Evolutionary conservation across 768 basidiomycete genomes (phyloP), one percentile per base, ranked within the genome.

Genomic region (Kwoniella shandongensis): DNA sequence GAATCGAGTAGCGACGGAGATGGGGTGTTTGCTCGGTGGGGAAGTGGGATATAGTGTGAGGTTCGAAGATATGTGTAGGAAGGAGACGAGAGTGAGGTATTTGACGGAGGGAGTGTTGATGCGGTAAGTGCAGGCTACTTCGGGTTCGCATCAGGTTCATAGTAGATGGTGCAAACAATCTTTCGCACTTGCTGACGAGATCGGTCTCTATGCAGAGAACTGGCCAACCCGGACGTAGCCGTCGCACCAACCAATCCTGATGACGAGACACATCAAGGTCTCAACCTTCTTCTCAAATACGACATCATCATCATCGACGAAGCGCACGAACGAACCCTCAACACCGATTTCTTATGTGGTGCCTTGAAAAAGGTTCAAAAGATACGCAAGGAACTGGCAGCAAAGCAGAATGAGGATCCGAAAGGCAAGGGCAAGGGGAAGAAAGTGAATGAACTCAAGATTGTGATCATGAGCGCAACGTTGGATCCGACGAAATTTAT

Each of bases 381-480:
- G 38, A 76, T 79, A 49, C 80, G 94, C 63, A 91, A 90, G 65
- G 70, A 51, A 18, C 39, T 69, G 13, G 57, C 55, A 2, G 29
- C 23, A 74, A 78, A 55, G 13, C 49, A 12, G 17, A 35, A 52
- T 40, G 52, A 47, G 18, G 46, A 42, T 26, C 82, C 81, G 50
- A 78, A 42, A 23, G 56, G 41, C 10, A 51, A 51, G 30, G 56
- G 50, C 11, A 58, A 51, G 26, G 25, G 54, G 54, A 44, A 79
- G 13, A 70, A 72, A 39, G 68, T 80, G 2, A 85, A 84, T 58
- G 86, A 88, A 15, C 82, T 99, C 58, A 98, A 93, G 75, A 82
- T 99, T 36, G 83, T 99, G 20, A 83, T 99, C 63, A 99, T 99
- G 96, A 92, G 90, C 75, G 96, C 96, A 2, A 98, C 96, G 6